phyloP scores from a whole-genome alignment of 768 basidiomycete species.

The Gyrodon lividus region DNA sequence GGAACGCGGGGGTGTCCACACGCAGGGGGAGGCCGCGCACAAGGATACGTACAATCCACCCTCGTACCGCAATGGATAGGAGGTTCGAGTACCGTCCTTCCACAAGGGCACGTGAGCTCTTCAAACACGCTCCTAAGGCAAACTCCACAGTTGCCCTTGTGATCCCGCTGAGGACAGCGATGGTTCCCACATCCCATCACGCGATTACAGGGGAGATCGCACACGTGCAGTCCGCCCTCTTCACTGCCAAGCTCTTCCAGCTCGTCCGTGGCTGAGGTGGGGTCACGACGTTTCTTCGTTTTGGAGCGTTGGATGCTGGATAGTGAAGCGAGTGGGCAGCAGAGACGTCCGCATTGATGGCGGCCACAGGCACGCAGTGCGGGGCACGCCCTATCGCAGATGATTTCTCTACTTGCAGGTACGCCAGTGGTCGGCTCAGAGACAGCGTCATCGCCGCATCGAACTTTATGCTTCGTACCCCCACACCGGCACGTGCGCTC shows the following conservation, averaged over 20 bases:
- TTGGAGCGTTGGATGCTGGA: constrained; percentile 55
- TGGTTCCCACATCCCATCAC: constrained; percentile 75
- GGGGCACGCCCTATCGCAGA: constrained; percentile 79
- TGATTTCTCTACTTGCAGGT: constrained; percentile 57
- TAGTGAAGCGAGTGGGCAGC: constrained; percentile 86
- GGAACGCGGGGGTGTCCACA: constrained; percentile 82
- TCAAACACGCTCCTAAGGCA: constrained; percentile 91
- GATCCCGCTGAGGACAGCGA: constrained; percentile 76
- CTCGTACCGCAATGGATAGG: constrained; percentile 85
- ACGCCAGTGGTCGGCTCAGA: constrained; percentile 37
- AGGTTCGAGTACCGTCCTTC: constrained; percentile 82
- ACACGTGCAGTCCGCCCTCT: constrained; percentile 73
- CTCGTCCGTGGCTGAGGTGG: constrained; percentile 10
- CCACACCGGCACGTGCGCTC: constrained; percentile 88
- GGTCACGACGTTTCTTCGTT: constrained; percentile 52
- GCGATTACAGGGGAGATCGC: constrained; percentile 79
- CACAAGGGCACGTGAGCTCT: constrained; percentile 85
- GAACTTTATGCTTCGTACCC: constrained; percentile 48
- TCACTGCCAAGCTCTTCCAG: constrained; percentile 49
- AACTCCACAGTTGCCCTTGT: constrained; percentile 75
- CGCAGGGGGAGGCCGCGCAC: constrained; percentile 59
- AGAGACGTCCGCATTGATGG: constrained; percentile 81
- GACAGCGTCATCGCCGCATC: constrained; percentile 39
- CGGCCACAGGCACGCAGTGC: constrained; percentile 80
- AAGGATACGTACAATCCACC: constrained; percentile 79